These are phyloP conservation scores for Candida arabinofermentans DNA, from an alignment of 805 yeast species.

Conservation along the genomic window DNA sequence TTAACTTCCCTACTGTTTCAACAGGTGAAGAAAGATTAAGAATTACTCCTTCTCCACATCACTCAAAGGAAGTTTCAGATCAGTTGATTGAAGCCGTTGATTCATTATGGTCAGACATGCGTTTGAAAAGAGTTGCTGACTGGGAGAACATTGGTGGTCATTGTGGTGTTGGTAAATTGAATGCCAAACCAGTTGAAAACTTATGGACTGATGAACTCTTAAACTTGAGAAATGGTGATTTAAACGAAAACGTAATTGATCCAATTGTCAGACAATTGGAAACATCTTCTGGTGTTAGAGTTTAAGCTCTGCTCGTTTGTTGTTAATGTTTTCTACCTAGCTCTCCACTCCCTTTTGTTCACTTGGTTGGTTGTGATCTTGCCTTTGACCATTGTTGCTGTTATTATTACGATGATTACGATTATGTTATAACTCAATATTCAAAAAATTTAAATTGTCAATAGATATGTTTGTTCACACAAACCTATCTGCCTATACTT, in stretches of 20 bases:
- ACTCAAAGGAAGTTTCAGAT: constrained; percentile 70
- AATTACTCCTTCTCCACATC: constrained; percentile 99
- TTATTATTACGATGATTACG: no score
- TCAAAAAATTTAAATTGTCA: no score
- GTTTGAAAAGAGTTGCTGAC: constrained; percentile 68
- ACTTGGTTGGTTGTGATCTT: no score
- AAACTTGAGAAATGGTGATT: constrained; percentile 52
- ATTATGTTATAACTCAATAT: no score
- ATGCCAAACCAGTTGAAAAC: constrained; percentile 46
- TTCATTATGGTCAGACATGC: constrained; percentile 70
- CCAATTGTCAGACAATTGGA: constrained; percentile 62
- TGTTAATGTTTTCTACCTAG: no score
- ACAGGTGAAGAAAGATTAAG: constrained; percentile 94
- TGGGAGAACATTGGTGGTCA: constrained; percentile 85
- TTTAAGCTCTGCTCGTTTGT: no score
- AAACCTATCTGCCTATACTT: no score
- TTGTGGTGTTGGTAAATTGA: constrained; percentile 74
- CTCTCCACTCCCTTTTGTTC: no score
- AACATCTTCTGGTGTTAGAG: constrained; percentile 62
- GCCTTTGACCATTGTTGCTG: no score
- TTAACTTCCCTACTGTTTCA: constrained; percentile 97
- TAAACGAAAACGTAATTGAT: constrained; percentile 63
- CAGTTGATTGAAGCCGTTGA: constrained; percentile 76
- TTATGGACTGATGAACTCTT: constrained; percentile 89
- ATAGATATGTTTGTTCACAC: no score